Percentiles rank a stretch among this genome's conserved stretches.
phyloP scores from a whole-genome alignment of 768 basidiomycete genomes.

The Suillus discolor region DNA sequence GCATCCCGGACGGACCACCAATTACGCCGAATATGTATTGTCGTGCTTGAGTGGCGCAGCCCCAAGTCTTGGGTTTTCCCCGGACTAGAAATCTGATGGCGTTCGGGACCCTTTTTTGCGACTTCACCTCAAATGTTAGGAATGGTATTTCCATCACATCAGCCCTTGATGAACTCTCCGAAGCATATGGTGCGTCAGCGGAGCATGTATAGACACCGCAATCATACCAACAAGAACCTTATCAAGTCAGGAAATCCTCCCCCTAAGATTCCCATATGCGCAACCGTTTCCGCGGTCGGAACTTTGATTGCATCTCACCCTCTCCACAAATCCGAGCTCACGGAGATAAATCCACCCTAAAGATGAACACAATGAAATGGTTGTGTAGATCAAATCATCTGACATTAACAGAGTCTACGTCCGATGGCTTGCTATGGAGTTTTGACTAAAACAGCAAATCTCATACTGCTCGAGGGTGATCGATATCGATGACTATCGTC shows the following conservation, averaged over 20 bases:
- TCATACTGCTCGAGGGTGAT: background rate
- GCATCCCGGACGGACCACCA: too few relatives aligned
- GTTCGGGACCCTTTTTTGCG: background rate
- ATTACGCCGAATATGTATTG: background rate
- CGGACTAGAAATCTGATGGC: background rate
- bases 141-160: background rate
- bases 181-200: background rate
- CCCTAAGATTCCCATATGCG: background rate
- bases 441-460: background rate
- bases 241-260: background rate
- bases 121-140: background rate
- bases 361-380: background rate
- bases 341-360: background rate
- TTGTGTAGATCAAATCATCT: background rate
- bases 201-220: background rate
- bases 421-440: background rate
- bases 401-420: background rate
- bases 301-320: background rate
- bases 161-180: background rate
- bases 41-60: background rate
- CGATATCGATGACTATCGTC: background rate
- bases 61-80: background rate
- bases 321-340: background rate
- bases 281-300: background rate
- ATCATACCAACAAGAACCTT: background rate